Evolutionary conservation across 2,329 filamentous ascomycete genomes (phyloP).

Genomic region (Zalaria sp.): DNA sequence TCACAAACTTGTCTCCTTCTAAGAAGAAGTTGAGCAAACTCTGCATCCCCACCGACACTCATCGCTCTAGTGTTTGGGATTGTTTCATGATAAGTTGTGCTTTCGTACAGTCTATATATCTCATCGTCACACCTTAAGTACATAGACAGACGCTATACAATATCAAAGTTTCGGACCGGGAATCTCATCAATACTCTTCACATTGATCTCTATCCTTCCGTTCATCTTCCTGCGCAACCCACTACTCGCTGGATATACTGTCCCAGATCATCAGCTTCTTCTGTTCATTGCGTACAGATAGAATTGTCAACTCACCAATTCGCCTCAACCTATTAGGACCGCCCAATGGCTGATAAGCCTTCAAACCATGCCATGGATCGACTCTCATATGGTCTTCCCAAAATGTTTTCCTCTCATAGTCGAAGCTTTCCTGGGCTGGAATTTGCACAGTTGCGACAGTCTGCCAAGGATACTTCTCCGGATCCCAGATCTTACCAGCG

Average conservation of each 20-base stretch:
- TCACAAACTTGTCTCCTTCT: slow-evolving; percentile 1
- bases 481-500: slow-evolving; percentile 29
- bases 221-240: slow-evolving; percentile 23
- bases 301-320: slow-evolving; percentile 10
- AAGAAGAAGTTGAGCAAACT: too few relatives aligned
- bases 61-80: too few relatives aligned
- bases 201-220: slow-evolving; percentile 20
- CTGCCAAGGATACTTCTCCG: slow-evolving; percentile 33
- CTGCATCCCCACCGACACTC: too few relatives aligned
- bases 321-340: slow-evolving; percentile 24
- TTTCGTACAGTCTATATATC: too few relatives aligned
- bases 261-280: neutral
- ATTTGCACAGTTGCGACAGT: slow-evolving; percentile 27
- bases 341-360: slow-evolving; percentile 26
- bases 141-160: too few relatives aligned
- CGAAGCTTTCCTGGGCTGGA: slow-evolving; percentile 28
- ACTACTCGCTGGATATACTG: slow-evolving; percentile 24
- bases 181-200: slow-evolving; percentile 24
- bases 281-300: too few relatives aligned
- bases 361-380: slow-evolving; percentile 29
- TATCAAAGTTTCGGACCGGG: slow-evolving; percentile 12
- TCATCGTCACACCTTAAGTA: too few relatives aligned
- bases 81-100: too few relatives aligned
- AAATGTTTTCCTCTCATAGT: slow-evolving; percentile 24
- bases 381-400: slow-evolving; percentile 31